These are phyloP conservation scores for Podospora appendiculata DNA, from an alignment of 495 filamentous ascomycete species.

Conservation along the genomic window DNA sequence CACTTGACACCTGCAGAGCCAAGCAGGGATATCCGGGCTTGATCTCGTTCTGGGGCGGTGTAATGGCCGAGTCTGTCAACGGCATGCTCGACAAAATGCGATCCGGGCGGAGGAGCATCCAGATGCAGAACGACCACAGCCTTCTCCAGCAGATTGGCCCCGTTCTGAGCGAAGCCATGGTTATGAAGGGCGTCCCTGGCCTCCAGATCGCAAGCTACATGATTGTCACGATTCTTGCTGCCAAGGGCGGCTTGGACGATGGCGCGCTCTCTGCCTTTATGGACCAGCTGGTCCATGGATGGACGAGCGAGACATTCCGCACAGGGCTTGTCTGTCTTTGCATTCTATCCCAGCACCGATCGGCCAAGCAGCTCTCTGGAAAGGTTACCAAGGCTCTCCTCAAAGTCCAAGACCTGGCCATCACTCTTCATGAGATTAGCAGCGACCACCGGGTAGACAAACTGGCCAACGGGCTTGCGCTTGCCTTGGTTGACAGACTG, in stretches of 20 bases:
- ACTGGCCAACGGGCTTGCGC: conserved; percentile 62
- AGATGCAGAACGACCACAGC: conserved; percentile 68
- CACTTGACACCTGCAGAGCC: conserved; percentile 57
- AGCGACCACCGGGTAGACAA: conserved; percentile 61
- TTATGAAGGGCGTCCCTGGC: conserved; percentile 63
- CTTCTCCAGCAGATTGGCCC: conserved; percentile 68
- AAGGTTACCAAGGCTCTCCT: conserved; percentile 62
- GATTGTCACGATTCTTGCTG: conserved; percentile 74
- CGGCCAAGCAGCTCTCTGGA: conserved; percentile 58
- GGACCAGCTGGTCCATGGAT: conserved; percentile 72
- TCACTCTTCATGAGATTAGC: conserved; percentile 53
- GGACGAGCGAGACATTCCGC: conserved; percentile 59
- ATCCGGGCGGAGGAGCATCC: conserved; percentile 60
- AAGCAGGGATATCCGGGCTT: conserved; percentile 65
- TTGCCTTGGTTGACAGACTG: conserved; percentile 59
- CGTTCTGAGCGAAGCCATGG: conserved; percentile 65
- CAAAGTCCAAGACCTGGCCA: conserved; percentile 50
- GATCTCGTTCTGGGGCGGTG: conserved; percentile 79
- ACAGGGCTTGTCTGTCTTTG: conserved; percentile 75
- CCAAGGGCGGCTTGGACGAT: conserved; percentile 71
- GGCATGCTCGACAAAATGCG: conserved; percentile 67
- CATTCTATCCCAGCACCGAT: conserved; percentile 67
- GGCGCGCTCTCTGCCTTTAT: conserved; percentile 69
- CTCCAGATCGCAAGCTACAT: conserved; percentile 82
- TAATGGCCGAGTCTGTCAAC: conserved; percentile 73